Evolutionary conservation across 164 flowering plant genomes (phyloP).

Genomic region (Liriodendron chinense): DNA sequence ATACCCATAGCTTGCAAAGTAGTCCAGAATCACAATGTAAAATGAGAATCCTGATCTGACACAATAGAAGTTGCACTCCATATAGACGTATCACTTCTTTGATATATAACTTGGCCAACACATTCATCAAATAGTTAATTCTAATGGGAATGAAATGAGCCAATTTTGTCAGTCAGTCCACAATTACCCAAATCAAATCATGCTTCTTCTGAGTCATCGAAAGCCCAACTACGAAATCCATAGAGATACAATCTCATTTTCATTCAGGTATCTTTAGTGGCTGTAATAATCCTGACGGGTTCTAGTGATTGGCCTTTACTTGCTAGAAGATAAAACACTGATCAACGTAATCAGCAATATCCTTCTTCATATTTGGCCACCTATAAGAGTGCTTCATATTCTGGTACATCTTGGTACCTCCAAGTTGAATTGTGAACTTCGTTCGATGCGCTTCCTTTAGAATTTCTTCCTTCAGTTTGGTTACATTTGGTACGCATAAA

Average conservation of each 20-base stretch:
- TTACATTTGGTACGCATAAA: too few relatives aligned
- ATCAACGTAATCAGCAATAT: background rate
- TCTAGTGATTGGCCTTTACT: conserved; percentile 1
- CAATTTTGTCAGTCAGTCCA: background rate
- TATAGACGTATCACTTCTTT: background rate
- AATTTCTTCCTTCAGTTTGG: background rate
- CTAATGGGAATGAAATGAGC: background rate
- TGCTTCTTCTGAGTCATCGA: background rate
- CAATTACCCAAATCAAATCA: background rate
- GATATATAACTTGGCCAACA: background rate
- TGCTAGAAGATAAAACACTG: background rate
- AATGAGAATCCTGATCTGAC: too few relatives aligned
- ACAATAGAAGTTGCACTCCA: too few relatives aligned
- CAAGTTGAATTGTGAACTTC: background rate
- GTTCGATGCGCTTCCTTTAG: background rate
- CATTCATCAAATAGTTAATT: background rate
- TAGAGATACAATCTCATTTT: conserved; percentile 5
- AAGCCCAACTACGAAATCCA: conserved; percentile 3
- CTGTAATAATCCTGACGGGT: background rate
- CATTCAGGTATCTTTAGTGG: background rate
- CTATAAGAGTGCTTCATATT: background rate
- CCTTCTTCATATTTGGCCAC: background rate
- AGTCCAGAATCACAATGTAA: too few relatives aligned
- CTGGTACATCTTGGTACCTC: background rate
- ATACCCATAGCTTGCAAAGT: background rate